These are phyloP conservation scores for Desmodesmus armatus DNA, from an alignment of 139 green algal species.

Conservation along the genomic window DNA sequence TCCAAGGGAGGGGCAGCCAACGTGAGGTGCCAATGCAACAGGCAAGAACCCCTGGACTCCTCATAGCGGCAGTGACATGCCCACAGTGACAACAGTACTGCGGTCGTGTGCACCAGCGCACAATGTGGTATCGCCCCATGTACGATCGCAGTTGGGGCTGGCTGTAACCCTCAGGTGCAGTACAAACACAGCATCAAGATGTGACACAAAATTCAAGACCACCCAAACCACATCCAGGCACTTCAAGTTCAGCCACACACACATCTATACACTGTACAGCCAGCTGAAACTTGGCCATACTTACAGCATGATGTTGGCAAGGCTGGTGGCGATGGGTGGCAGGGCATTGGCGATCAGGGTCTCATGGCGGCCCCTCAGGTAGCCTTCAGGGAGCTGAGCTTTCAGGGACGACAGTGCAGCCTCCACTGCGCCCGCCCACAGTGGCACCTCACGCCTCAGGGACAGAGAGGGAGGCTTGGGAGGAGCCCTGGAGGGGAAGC, in stretches of 20 bases:
- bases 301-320: constrained; percentile 31
- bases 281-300: background rate
- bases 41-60: background rate
- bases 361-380: constrained; percentile 26
- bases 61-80: background rate
- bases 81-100: background rate
- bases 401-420: constrained; percentile 13
- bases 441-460: background rate
- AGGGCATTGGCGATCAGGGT: background rate
- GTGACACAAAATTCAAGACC: background rate
- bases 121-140: no score
- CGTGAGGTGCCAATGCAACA: background rate
- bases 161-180: background rate
- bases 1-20: no score
- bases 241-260: no score
- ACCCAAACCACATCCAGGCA: background rate
- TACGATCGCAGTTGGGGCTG: no score
- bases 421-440: background rate
- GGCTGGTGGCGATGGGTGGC: constrained; percentile 22
- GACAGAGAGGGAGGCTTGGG: no score
- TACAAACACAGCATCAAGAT: background rate
- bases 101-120: background rate
- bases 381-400: constrained; percentile 2
- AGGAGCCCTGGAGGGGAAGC: no score
- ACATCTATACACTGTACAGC: background rate